Percentiles rank a stretch among this genome's conserved stretches.
Evolutionary conservation across 2,329 filamentous ascomycete genomes (phyloP).

Genomic region (Tolypocladium ophioglossoides): DNA sequence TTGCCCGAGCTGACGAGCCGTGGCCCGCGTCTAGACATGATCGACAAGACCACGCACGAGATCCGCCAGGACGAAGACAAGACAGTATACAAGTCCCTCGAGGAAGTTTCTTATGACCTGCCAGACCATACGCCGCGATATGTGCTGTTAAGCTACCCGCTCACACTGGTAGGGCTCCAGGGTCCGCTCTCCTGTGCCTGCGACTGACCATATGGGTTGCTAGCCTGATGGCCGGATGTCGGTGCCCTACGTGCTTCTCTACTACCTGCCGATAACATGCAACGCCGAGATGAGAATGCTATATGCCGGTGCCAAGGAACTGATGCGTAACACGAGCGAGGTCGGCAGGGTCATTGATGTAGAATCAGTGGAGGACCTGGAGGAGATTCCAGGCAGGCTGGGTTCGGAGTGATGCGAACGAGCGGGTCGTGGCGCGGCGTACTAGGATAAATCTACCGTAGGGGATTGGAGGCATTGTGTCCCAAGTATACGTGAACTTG

Average conservation of each 20-base stretch:
- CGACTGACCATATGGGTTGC: neutral
- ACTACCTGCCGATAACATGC: constrained; percentile 88
- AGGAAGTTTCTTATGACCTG: constrained; percentile 76
- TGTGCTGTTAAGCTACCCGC: constrained; percentile 79
- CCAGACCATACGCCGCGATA: constrained; percentile 88
- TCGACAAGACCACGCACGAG: constrained; percentile 83
- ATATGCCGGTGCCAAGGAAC: constrained; percentile 90
- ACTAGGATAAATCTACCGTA: neutral
- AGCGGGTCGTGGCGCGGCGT: neutral
- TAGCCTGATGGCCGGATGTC: constrained; percentile 73
- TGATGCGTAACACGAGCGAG: constrained; percentile 88
- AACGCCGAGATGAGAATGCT: constrained; percentile 83
- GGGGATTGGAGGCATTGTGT: neutral
- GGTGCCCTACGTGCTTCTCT: constrained; percentile 88
- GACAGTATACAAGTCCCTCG: constrained; percentile 67
- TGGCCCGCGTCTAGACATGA: constrained; percentile 52
- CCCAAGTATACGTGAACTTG: constrained; percentile 5
- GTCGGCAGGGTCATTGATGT: constrained; percentile 84
- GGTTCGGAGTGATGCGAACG: constrained; percentile 14
- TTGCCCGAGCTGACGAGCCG: neutral
- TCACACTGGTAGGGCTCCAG: constrained; percentile 58
- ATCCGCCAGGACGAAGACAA: constrained; percentile 75
- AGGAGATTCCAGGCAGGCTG: constrained; percentile 64
- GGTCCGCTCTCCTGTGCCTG: neutral
- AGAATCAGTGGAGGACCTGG: constrained; percentile 67